Conservation (phyloP, 345 rosid species). For the Reutealis trisperma region DNA sequence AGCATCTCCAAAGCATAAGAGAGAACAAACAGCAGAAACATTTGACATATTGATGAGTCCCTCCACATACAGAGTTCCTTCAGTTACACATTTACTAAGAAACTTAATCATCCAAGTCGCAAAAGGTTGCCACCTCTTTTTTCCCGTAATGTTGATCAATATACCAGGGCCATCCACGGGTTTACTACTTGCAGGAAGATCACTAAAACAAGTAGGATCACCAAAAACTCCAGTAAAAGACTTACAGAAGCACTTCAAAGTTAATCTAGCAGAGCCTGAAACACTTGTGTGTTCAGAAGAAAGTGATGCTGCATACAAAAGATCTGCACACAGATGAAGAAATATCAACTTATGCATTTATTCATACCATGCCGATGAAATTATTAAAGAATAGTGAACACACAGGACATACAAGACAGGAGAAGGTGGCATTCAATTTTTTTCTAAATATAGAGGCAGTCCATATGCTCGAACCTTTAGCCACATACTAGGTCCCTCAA, state of each 20-base stretch:
- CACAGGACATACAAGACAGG: background rate
- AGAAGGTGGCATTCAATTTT: background rate
- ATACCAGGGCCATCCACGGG: slow-evolving; percentile 67
- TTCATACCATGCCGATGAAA: background rate
- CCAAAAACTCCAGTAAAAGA: slow-evolving; percentile 56
- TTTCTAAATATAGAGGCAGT: background rate
- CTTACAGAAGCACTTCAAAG: slow-evolving; percentile 59
- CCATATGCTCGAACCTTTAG: background rate
- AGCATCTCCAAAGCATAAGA: slow-evolving; percentile 73
- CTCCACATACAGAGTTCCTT: slow-evolving; percentile 86
- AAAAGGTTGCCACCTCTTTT: slow-evolving; percentile 74
- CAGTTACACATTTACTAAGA: slow-evolving; percentile 81
- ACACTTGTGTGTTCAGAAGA: slow-evolving; percentile 29
- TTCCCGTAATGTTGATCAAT: slow-evolving; percentile 56
- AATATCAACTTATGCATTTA: slow-evolving; percentile 14
- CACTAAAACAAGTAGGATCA: slow-evolving; percentile 59
- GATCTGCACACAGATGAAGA: slow-evolving; percentile 47
- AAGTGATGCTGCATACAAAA: slow-evolving; percentile 51
- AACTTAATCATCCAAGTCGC: slow-evolving; percentile 77
- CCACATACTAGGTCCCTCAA: background rate
- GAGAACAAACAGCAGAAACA: slow-evolving; percentile 68
- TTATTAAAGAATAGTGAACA: background rate
- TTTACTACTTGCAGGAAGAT: slow-evolving; percentile 64
- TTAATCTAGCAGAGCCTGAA: slow-evolving; percentile 35
- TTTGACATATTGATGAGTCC: slow-evolving; percentile 68